Evolutionary conservation across 495 filamentous ascomycete genomes (phyloP).

Genomic region (Podospora pseudoanserina): DNA sequence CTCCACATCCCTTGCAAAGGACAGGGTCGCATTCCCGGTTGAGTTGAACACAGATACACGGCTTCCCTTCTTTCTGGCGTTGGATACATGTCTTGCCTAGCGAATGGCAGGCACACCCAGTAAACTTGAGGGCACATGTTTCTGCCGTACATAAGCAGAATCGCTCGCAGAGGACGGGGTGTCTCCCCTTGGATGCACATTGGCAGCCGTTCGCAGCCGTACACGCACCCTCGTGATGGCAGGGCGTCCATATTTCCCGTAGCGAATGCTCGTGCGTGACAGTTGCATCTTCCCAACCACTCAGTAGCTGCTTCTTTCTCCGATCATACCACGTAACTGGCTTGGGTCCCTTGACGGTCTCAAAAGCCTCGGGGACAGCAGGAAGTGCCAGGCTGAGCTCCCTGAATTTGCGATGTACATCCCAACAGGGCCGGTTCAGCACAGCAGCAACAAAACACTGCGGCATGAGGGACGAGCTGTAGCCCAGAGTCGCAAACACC

Average conservation of each 20-base stretch:
- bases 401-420: slow-evolving; percentile 46
- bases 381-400: slow-evolving; percentile 36
- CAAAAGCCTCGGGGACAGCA: slow-evolving; percentile 19
- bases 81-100: slow-evolving; percentile 49
- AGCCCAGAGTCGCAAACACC: slow-evolving; percentile 37
- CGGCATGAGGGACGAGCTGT: slow-evolving; percentile 33
- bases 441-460: slow-evolving; percentile 42
- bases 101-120: slow-evolving; percentile 60
- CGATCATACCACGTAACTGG: slow-evolving; percentile 46
- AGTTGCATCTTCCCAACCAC: slow-evolving; percentile 47
- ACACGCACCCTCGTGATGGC: slow-evolving; percentile 47
- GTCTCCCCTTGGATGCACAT: slow-evolving; percentile 45
- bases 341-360: slow-evolving; percentile 31
- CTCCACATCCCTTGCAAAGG: slow-evolving; percentile 63
- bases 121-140: slow-evolving; percentile 59
- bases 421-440: slow-evolving; percentile 48
- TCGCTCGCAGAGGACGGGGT: slow-evolving; percentile 59
- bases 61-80: slow-evolving; percentile 44
- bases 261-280: slow-evolving; percentile 43
- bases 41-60: slow-evolving; percentile 56
- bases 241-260: slow-evolving; percentile 41
- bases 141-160: slow-evolving; percentile 58
- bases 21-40: slow-evolving; percentile 71
- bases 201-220: slow-evolving; percentile 46
- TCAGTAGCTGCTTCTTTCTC: slow-evolving; percentile 43